Evolutionary conservation across 2,329 filamentous ascomycete species (phyloP), one percentile per base, ranked within the genome.

Genomic region (Tolypocladium pustulatum): DNA sequence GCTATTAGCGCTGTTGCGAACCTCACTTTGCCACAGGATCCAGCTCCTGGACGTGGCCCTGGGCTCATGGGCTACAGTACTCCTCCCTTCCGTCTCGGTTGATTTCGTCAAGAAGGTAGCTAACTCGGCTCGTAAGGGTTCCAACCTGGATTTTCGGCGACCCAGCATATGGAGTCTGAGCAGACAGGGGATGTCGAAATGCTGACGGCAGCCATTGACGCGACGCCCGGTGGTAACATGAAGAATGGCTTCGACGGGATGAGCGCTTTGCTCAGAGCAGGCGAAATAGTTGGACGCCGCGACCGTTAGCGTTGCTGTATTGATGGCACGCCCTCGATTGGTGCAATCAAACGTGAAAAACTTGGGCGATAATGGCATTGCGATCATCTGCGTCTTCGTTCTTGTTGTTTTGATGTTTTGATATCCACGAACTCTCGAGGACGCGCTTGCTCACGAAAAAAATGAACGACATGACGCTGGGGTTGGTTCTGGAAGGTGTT

Each of bases 221-320:
- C 64, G 7, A 54, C 46, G 34, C 55, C 63, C 20, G 56, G 56
- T 27, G 62, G 62, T 6, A 67, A 69, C 7, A 41, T 55, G 3
- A 71, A 65, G 54, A 54, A 59, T 12, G 67, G 67, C 4, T 69
- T 85, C 25, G 82, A 86, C 61, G 82, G 83, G 2, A 82, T 86
- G 71, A 83, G 76, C 60, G 83, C 83, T 8, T 71, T 86, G 13
- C 67, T 86, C 1, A 76, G 75, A 61, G 83, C 83, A 12, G 81
- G 82, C 37, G 82, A 85, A 63, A 81, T 86, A 61, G 80, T 85
- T 43, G 79, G 80, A 59, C 76, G 77, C 49, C 71, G 75, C 56
- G 62, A 64, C 56, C 64, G 63, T 54, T 57, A 63, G 7, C 41
- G 43, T 36, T 8, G n/a, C 20, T 8, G 9, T 9, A 36, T 22